A percentile compares a stretch with the other conserved stretches of the same genome.
Conservation (phyloP, 176 grass and related monocot species). For the Triticum urartu region DNA sequence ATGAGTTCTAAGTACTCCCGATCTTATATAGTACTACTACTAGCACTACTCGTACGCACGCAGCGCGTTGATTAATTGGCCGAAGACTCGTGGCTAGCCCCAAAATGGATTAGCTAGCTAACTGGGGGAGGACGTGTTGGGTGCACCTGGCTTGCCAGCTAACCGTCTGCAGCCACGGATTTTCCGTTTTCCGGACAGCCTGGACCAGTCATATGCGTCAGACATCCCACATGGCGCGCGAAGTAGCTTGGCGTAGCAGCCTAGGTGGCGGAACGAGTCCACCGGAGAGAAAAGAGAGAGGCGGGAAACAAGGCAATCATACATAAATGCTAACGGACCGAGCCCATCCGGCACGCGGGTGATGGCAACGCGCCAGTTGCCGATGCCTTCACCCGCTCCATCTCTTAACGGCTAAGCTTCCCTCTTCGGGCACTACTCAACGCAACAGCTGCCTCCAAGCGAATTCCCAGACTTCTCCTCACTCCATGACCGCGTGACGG, state of each 20-base stretch:
- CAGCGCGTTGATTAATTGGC: conserved; percentile 25
- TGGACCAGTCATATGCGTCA: neutral
- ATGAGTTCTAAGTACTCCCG: too few relatives aligned
- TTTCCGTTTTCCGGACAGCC: neutral
- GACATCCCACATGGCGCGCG: neutral
- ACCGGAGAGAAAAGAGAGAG: neutral
- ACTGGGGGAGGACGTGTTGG: neutral
- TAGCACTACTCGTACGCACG: too few relatives aligned
- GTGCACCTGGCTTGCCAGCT: conserved; percentile 9
- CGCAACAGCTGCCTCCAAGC: neutral
- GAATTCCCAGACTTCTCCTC: conserved; percentile 5
- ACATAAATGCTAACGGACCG: conserved; percentile 28
- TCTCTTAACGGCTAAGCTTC: conserved; percentile 59
- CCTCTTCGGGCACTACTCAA: neutral
- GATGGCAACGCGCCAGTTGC: neutral
- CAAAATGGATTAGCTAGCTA: neutral
- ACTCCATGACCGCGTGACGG: neutral
- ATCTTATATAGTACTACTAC: neutral
- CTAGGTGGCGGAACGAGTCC: neutral
- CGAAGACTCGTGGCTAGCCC: neutral
- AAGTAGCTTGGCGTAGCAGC: neutral
- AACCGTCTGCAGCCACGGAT: neutral
- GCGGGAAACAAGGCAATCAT: neutral
- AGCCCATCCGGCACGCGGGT: conserved; percentile 29
- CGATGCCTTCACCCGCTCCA: neutral